Conservation (phyloP, 225 moss, liverwort and hornwort species). For the Rhytidiadelphus loreus region DNA sequence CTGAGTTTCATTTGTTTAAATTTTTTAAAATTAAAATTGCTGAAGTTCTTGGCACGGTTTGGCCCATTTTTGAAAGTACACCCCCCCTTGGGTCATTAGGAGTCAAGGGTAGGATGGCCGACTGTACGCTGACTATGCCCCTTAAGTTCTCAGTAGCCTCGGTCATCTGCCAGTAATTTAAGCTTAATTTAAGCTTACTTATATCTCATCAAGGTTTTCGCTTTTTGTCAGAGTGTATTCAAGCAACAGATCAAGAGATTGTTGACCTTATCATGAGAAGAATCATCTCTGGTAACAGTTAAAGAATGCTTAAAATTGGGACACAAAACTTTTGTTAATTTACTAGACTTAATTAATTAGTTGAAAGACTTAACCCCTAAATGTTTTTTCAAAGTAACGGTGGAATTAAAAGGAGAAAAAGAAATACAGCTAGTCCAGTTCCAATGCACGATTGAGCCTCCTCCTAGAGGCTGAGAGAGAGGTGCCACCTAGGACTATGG, state of each 20-base stretch:
- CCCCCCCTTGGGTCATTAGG: no score
- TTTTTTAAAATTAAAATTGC: no score
- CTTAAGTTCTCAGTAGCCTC: not conserved
- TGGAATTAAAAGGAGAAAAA: no score
- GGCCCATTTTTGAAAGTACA: no score
- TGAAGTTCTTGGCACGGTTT: no score
- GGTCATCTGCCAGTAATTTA: not conserved
- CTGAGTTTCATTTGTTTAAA: no score
- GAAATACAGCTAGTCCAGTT: no score
- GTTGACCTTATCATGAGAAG: not conserved
- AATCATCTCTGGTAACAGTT: not conserved
- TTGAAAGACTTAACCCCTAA: not conserved
- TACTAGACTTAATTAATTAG: not conserved
- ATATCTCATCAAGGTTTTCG: not conserved
- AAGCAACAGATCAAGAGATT: not conserved
- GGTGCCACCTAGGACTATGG: no score
- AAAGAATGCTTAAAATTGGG: not conserved
- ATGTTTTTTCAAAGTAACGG: no score
- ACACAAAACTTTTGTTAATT: not conserved
- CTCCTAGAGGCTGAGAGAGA: no score
- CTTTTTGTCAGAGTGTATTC: not conserved
- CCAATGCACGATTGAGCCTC: no score
- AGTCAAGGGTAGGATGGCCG: no score
- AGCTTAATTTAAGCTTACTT: not conserved
- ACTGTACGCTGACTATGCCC: not conserved